A percentile compares a stretch with the other conserved stretches of the same genome.
Evolutionary conservation across 1,139 yeast species (phyloP).

Genomic region (Meyerozyma guilliermondii): DNA sequence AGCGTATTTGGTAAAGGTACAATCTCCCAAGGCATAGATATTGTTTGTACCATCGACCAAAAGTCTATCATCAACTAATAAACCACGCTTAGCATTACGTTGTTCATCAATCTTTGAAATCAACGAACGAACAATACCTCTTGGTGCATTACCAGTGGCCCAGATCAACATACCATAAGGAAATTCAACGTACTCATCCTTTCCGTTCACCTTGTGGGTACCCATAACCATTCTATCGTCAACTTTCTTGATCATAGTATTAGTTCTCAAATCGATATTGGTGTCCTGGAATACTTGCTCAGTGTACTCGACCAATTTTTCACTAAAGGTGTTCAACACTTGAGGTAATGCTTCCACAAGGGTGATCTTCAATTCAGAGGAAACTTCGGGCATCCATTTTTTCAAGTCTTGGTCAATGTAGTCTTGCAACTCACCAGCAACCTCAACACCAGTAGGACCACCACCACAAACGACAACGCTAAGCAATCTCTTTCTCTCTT

Average conservation of each 20-base stretch:
- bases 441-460: slow-evolving; percentile 96
- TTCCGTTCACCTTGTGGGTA: slow-evolving; percentile 51
- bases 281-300: slow-evolving; percentile 76
- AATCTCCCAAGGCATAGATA: slow-evolving; percentile 89
- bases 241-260: slow-evolving; percentile 86
- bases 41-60: slow-evolving; percentile 81
- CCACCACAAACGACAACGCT: slow-evolving; percentile 91
- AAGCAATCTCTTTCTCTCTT: slow-evolving; percentile 74
- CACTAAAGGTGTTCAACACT: slow-evolving; percentile 82
- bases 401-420: slow-evolving; percentile 86
- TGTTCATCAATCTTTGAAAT: slow-evolving; percentile 73
- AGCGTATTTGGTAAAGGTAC: slow-evolving; percentile 85
- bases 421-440: slow-evolving; percentile 93
- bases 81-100: slow-evolving; percentile 83
- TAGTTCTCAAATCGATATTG: slow-evolving; percentile 70
- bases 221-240: slow-evolving; percentile 65
- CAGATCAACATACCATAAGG: slow-evolving; percentile 93
- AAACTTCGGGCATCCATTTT: slow-evolving; percentile 85
- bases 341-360: slow-evolving; percentile 90
- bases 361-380: slow-evolving; percentile 75
- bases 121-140: slow-evolving; percentile 67
- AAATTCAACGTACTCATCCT: slow-evolving; percentile 54
- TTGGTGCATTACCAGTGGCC: slow-evolving; percentile 97
- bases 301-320: slow-evolving; percentile 79
- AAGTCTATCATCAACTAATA: slow-evolving; percentile 76